phyloP scores from a whole-genome alignment of 768 basidiomycete species.

The Mrakia hoshinonis region DNA sequence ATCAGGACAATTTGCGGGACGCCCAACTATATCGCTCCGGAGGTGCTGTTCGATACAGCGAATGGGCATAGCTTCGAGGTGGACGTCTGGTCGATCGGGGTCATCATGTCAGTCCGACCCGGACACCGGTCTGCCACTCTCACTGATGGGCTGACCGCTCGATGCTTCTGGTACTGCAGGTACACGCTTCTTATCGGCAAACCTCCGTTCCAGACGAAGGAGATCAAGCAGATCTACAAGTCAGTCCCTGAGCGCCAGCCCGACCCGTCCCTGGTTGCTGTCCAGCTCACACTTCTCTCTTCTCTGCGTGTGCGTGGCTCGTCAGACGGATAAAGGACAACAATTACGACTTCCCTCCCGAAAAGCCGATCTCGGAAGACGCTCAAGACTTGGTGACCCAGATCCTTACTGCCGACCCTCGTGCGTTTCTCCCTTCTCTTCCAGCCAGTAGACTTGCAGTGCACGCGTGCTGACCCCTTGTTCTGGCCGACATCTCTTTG shows the following conservation, averaged over 20 bases:
- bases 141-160: not conserved
- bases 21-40: slow-evolving; percentile 97
- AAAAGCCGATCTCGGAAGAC: slow-evolving; percentile 60
- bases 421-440: slow-evolving; percentile 32
- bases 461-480: not conserved
- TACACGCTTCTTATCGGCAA: slow-evolving; percentile 89
- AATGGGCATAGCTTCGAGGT: slow-evolving; percentile 98
- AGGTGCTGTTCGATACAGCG: slow-evolving; percentile 88
- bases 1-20: slow-evolving; percentile 84
- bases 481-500: not conserved
- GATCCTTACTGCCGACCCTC: slow-evolving; percentile 76
- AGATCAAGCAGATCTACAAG: slow-evolving; percentile 94
- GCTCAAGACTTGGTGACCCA: slow-evolving; percentile 68
- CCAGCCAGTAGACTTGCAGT: not conserved
- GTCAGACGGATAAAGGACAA: slow-evolving; percentile 82
- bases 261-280: too few relatives aligned
- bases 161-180: slow-evolving; percentile 31
- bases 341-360: slow-evolving; percentile 80
- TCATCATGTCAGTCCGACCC: slow-evolving; percentile 55
- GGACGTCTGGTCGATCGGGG: slow-evolving; percentile 94
- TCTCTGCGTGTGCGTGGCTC: not conserved
- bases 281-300: not conserved
- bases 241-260: slow-evolving; percentile 36
- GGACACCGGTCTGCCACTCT: not conserved
- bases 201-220: slow-evolving; percentile 98